Percentiles rank a stretch among this genome's conserved stretches.
phyloP scores from a whole-genome alignment of 2,329 filamentous ascomycete genomes.

The Sclerotiophoma versabilis region DNA sequence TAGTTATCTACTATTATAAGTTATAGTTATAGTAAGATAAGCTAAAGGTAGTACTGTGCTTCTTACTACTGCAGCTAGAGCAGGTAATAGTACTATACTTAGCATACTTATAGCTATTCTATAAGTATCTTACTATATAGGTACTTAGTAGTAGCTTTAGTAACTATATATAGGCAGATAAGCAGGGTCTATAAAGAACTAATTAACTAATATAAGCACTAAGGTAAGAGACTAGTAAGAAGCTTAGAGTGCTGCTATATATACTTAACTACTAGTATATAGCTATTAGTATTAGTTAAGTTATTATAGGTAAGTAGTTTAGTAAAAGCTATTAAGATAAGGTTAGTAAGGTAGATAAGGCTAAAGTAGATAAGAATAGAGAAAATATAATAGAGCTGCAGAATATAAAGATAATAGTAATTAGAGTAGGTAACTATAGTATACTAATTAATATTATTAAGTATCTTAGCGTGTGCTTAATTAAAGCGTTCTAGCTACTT shows the following conservation, averaged over 20 bases:
- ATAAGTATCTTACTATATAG: too few relatives aligned
- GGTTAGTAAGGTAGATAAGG: slow-evolving; percentile 23
- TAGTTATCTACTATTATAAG: slow-evolving; percentile 33
- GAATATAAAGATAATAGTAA: slow-evolving; percentile 18
- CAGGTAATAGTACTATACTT: slow-evolving; percentile 31
- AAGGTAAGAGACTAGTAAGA: slow-evolving; percentile 21
- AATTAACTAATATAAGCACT: slow-evolving; percentile 20
- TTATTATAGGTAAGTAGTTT: slow-evolving; percentile 22
- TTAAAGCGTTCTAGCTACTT: slow-evolving; percentile 19
- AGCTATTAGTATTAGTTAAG: slow-evolving; percentile 22
- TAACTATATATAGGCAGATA: slow-evolving; percentile 19
- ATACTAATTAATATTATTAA: slow-evolving; percentile 28
- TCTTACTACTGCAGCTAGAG: slow-evolving; percentile 26
- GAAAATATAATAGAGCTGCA: slow-evolving; percentile 15
- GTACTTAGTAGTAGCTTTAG: slow-evolving; percentile 16
- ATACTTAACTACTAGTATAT: slow-evolving; percentile 23
- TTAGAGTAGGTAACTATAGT: slow-evolving; percentile 18
- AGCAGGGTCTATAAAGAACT: slow-evolving; percentile 17
- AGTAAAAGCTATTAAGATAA: slow-evolving; percentile 26
- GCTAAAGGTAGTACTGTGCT: slow-evolving; percentile 33
- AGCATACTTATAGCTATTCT: too few relatives aligned
- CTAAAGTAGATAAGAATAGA: slow-evolving; percentile 22
- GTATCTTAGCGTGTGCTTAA: slow-evolving; percentile 28
- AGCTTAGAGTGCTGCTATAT: slow-evolving; percentile 20
- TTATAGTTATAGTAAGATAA: slow-evolving; percentile 29